These are phyloP conservation scores for Quercus alba DNA, from an alignment of 306 rosid genomes.

Conservation along the genomic window DNA sequence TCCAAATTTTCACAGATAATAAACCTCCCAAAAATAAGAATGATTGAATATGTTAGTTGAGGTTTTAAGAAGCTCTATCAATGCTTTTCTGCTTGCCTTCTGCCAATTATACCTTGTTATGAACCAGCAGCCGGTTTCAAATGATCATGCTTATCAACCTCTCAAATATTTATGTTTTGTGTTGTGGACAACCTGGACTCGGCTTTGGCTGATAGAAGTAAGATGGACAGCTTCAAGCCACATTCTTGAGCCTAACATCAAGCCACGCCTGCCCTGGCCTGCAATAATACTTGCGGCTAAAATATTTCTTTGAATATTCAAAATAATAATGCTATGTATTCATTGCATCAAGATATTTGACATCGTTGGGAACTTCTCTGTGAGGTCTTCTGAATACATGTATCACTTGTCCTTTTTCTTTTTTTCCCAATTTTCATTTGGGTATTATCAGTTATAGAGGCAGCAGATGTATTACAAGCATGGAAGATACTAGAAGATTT, in stretches of 20 bases:
- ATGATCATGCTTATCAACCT: background rate
- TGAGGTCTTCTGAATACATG: background rate
- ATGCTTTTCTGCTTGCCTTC: background rate
- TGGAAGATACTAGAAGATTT: slow-evolving; percentile 86
- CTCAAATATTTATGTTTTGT: background rate
- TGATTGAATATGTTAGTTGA: background rate
- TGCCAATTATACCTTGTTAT: background rate
- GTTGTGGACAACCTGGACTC: background rate
- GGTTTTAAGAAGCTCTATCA: background rate
- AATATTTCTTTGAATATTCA: background rate
- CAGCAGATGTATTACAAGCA: slow-evolving; percentile 81
- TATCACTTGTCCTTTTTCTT: background rate
- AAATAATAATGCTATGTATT: background rate
- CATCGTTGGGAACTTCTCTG: background rate
- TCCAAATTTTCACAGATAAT: background rate
- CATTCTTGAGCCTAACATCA: background rate
- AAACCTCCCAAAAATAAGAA: background rate
- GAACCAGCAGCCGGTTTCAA: background rate
- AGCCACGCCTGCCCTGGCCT: background rate
- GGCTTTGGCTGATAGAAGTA: background rate
- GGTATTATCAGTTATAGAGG: slow-evolving; percentile 60
- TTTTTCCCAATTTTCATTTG: background rate
- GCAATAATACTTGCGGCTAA: background rate
- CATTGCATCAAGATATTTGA: background rate
- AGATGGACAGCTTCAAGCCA: background rate